Base-by-base conservation (phyloP, 139 green algal species). In the Closterium sp. region DNA sequence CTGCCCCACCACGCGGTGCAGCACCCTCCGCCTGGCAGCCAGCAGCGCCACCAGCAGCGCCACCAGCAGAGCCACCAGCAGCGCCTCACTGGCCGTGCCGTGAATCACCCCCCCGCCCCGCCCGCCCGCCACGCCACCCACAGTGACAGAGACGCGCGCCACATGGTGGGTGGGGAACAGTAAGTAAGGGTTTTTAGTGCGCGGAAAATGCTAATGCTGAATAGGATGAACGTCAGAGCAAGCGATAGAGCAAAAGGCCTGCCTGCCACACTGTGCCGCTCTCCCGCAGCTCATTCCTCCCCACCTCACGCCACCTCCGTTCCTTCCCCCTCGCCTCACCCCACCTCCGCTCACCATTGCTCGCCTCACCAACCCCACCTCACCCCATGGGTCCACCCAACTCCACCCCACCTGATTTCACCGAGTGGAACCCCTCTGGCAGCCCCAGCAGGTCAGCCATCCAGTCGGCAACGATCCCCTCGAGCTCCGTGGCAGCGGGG, bases 41-140 rank as follows among this genome's bases (percentile, higher is more conserved):
- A 98, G 95, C 94, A 98, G 92, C 1, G 96, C 95, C 30, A 98
- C 96, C 91, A 98, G 91, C 42, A 95, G 93, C 9, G 96, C 96
- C 93, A n/a, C 97, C 91, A 98, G 95, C 94, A 98, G 92, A 0
- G 96, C 95, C 30, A 98, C 96, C 91, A 98, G 91, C 42, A 95
- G 93, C 9, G 96, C 96, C 93, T 95, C 94, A 31, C 85, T 93
- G 88, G 93, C 93, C 13, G 91, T 95, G 87, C 94, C 91, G 87
- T 96, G 96, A 38, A 98, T 97, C 38, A 97, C 95, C 17, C 97
- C 97, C 6, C 96, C 96, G 10, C 96, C 95, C 5, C 32, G 11
- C 21, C 91, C 89, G 32, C 88, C 89, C 93, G 89, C 62, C 62
- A 79, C 5, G 62, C 17, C 62, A 79, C 2, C 17, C 62, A 79